Evolutionary conservation across 2,329 filamentous ascomycete genomes (phyloP).

Genomic region (Dothistroma pini): DNA sequence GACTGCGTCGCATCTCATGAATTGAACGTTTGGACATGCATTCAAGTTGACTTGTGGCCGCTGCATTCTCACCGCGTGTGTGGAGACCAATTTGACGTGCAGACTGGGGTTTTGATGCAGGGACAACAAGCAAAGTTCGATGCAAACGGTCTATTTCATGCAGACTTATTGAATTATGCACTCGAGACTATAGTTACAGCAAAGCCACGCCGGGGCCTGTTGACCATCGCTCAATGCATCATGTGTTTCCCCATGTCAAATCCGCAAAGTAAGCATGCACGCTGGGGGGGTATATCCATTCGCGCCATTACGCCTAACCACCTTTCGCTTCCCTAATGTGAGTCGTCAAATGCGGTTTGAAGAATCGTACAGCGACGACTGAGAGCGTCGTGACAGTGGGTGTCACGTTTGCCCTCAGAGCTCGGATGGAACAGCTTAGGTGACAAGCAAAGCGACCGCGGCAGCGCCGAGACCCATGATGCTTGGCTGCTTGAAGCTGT

Average conservation of each 20-base stretch:
- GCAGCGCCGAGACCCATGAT: conserved; percentile 22
- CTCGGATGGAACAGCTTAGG: conserved; percentile 15
- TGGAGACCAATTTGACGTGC: neutral
- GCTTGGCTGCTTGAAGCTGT: conserved; percentile 18
- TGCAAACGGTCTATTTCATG: neutral
- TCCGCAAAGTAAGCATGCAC: conserved; percentile 17
- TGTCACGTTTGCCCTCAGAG: neutral
- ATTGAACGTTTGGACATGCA: neutral
- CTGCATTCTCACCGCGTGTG: neutral
- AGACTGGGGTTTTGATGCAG: neutral
- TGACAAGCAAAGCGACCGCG: conserved; percentile 22
- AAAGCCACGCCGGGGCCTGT: conserved; percentile 15
- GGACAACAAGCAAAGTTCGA: neutral
- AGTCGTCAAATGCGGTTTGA: conserved; percentile 4
- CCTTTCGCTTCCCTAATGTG: conserved; percentile 19
- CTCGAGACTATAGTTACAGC: conserved; percentile 16
- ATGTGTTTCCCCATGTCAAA: neutral
- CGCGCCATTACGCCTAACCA: conserved; percentile 20
- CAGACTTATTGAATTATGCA: conserved; percentile 15
- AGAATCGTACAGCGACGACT: neutral
- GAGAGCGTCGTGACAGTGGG: neutral
- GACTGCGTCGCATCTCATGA: neutral
- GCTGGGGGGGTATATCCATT: conserved; percentile 24
- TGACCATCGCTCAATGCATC: conserved; percentile 15
- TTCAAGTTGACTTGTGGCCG: neutral